phyloP scores from a whole-genome alignment of 1,284 basidiomycete species.

The Flammula alnicola region DNA sequence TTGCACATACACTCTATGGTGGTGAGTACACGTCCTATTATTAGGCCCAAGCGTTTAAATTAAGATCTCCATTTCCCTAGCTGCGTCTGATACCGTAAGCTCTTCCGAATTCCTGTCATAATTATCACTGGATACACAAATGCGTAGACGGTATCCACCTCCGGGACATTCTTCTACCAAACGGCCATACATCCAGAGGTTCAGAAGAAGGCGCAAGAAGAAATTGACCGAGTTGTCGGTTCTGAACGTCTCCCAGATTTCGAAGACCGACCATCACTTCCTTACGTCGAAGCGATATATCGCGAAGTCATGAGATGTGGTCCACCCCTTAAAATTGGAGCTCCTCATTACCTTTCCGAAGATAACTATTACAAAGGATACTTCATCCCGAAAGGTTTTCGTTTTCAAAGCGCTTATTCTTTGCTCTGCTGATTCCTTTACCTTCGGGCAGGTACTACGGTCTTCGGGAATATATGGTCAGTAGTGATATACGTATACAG shows the following conservation, averaged over 20 bases:
- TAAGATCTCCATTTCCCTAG: slow-evolving; percentile 6
- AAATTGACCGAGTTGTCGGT: slow-evolving; percentile 36
- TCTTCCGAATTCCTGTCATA: background rate
- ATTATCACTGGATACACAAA: background rate
- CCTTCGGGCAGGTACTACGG: slow-evolving; percentile 14
- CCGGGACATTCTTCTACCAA: slow-evolving; percentile 36
- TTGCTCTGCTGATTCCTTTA: slow-evolving; percentile 1
- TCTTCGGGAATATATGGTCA: slow-evolving; percentile 27
- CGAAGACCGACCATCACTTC: slow-evolving; percentile 37
- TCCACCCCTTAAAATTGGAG: slow-evolving; percentile 19
- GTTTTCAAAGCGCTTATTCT: background rate
- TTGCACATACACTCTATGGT: slow-evolving; percentile 25
- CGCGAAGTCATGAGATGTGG: slow-evolving; percentile 32
- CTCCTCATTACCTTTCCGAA: slow-evolving; percentile 20
- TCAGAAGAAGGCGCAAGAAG: slow-evolving; percentile 35
- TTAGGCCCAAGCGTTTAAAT: background rate
- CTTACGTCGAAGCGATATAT: slow-evolving; percentile 37
- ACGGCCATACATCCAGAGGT: slow-evolving; percentile 40
- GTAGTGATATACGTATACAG: background rate
- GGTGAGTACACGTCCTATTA: slow-evolving; percentile 9
- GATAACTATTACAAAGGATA: slow-evolving; percentile 31
- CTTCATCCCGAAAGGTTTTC: slow-evolving; percentile 29
- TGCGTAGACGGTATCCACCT: slow-evolving; percentile 18
- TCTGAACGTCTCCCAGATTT: slow-evolving; percentile 35
- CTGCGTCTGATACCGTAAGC: slow-evolving; percentile 21